Base-by-base conservation (phyloP, 2,329 filamentous ascomycete species). In the Verticillium isaacii region DNA sequence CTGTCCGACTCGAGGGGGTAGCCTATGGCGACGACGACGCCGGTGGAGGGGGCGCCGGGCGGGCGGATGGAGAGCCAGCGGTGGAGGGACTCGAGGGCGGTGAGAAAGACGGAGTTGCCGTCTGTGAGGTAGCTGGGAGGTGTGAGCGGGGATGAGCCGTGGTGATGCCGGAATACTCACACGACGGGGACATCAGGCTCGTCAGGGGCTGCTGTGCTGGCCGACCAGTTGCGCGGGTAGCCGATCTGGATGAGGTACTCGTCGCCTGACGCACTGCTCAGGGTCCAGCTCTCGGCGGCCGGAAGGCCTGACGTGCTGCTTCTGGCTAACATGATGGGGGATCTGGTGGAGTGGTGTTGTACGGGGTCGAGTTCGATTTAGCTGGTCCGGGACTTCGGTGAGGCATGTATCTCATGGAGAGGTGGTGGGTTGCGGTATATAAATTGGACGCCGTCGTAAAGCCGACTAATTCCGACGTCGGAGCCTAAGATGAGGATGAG, bases 81-180 rank as follows among this genome's bases (percentile, higher is more conserved):
- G 56, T 67, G 59, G 23, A 62, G 52, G n/a, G 39, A 29, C 50
- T 75, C 73, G 6, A 74, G 68, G 1, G 72, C 72, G 23, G 72
- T 71, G 59, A 71, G 68, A 65, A 75, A 74, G 55, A 73, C 73
- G 5, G 71, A 72, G 32, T 75, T 75, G 1, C 74, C 73, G 29
- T 75, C 73, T 0, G 72, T 69, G 3, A 74, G 60, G 41, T 75
- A 75, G 8, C 73, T 75, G 4, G 9, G 2, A 3, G 29, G 15
- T 29, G 25, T 57, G 7, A 39, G n/a, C 14, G n/a, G 2, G 5
- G 36, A 17, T 29, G 29, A 29, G 29, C 29, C 5, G 15, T n/a
- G 4, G 17, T 11, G 14, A 50, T 32, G 37, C 23, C 7, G n/a
- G 11, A 25, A 12, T 25, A 14, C 71, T 63, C 60, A 74, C 72